Percentiles rank a stretch among this genome's conserved stretches.
Conservation (phyloP, 495 filamentous ascomycete species). For the Bathelium albidoporum region DNA sequence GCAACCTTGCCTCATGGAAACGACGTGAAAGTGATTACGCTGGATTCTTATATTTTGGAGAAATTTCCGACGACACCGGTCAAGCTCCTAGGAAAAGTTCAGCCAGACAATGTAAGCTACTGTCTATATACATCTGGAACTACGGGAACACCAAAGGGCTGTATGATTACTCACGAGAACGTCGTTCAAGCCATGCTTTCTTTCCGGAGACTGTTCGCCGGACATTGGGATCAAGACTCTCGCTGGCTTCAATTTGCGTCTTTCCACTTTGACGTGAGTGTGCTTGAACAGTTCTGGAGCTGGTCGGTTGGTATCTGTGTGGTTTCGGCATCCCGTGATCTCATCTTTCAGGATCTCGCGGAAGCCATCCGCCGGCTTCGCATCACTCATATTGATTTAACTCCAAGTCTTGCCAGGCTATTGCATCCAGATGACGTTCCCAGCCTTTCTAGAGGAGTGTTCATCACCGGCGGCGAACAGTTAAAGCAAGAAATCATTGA, state of each 20-base stretch:
- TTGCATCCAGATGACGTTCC: constrained; percentile 59
- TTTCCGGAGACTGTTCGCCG: constrained; percentile 57
- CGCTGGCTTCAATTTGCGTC: constrained; percentile 81
- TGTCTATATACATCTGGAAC: constrained; percentile 77
- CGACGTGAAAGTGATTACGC: constrained; percentile 28
- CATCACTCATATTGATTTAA: constrained; percentile 82
- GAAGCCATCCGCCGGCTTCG: constrained; percentile 54
- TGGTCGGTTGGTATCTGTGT: constrained; percentile 79
- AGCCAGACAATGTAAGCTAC: constrained; percentile 45
- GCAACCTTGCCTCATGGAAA: constrained; percentile 24
- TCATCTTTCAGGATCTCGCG: constrained; percentile 67
- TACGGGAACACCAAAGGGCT: constrained; percentile 71
- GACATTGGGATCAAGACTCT: constrained; percentile 57
- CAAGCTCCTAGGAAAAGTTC: constrained; percentile 23
- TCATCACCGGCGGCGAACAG: constrained; percentile 66
- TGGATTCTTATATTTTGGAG: constrained; percentile 28
- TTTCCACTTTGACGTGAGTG: constrained; percentile 80
- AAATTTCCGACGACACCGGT: neutral
- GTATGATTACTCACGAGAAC: constrained; percentile 63
- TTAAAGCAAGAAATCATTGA: constrained; percentile 64
- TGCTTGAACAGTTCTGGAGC: constrained; percentile 81
- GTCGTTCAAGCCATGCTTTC: constrained; percentile 66
- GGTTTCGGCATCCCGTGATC: constrained; percentile 62
- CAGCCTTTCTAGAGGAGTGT: constrained; percentile 55
- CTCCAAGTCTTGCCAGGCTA: constrained; percentile 54